phyloP scores from a whole-genome alignment of 2,329 filamentous ascomycete genomes.

The Pleurostoma richardsiae region DNA sequence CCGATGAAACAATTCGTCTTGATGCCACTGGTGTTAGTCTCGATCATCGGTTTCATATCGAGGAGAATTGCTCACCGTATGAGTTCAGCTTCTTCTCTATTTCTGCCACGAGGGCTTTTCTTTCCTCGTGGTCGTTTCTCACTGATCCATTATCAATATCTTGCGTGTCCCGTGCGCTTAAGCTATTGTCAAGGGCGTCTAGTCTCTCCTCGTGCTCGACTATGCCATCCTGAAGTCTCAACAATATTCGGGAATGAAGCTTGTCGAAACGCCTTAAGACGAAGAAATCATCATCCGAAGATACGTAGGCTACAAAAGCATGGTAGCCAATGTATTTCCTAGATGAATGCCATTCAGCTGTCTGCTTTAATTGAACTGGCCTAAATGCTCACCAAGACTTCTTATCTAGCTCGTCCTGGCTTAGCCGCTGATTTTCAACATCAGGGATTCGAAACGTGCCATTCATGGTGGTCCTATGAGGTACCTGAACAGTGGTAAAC shows the following conservation, averaged over 20 bases:
- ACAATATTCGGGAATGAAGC: constrained; percentile 47
- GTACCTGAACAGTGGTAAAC: background rate
- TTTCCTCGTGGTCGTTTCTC: background rate
- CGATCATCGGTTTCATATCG: too few species aligned
- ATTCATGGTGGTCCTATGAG: background rate
- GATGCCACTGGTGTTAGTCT: too few species aligned
- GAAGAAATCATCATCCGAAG: background rate
- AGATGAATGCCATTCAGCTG: background rate
- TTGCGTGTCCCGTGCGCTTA: background rate
- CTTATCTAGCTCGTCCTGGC: background rate
- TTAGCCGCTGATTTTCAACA: background rate
- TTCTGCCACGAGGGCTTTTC: background rate
- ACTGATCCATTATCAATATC: background rate
- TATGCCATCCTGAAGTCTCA: constrained; percentile 99
- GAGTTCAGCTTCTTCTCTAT: background rate
- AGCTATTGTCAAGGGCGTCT: constrained; percentile 85
- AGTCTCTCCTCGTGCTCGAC: constrained; percentile 99
- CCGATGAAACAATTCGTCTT: background rate
- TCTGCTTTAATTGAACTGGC: background rate
- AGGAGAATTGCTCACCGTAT: background rate
- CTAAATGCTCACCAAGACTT: background rate
- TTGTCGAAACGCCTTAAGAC: background rate
- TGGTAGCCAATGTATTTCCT: background rate
- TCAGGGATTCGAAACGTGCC: background rate
- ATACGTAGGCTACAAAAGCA: background rate